Base-by-base conservation (phyloP, 192 early-diverging fungal genomes). In the Umbelopsis sp. region DNA sequence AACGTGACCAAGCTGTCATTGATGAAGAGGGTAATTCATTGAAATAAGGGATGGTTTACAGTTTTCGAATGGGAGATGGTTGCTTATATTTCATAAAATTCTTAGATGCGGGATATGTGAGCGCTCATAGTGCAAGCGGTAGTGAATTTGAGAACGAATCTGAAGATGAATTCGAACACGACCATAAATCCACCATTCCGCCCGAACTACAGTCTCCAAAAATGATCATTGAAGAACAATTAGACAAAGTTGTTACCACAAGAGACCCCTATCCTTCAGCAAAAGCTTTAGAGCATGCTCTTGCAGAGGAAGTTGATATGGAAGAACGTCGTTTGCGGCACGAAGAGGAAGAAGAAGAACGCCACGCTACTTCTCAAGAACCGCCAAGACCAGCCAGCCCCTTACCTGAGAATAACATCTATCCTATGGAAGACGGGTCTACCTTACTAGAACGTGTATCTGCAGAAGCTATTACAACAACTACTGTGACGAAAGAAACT, bases 101-200 rank as follows among this genome's bases (percentile, higher is more conserved):
- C 16, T 3, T n/a, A 70, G 80, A 78, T 38, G 86, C 84, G 43
- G 89, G 88, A 8, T 91, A 92, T 73, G 90, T 89, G 56, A 91
- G 89, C 71, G 91, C 89, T 4, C 87, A 84, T 54, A 89, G 85
- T 77, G 88, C 85, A 20, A 83, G 86, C 72, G 85, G 85, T 66
- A 80, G 81, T n/a, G 85, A 86, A 34, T 82, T 82, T 43, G 81
- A 79, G 34, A 67, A 69, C 44, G 76, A 74, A 4, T 66, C 69
- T 26, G 73, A 74, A 29, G 80, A 74, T 73, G 45, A 77, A 71
- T 36, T 73, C 70, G 47, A 75, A 21, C 36, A 70, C 14, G 24
- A 81, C 1, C 12, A 52, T 8, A 16, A 21, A 8, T 11, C 50
- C 20, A 17, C 52, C 31, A 44, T 75, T 31, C 73, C 80, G 4